phyloP scores from a whole-genome alignment of 176 grass and related monocot genomes.

The Oropetium thomaeum region DNA sequence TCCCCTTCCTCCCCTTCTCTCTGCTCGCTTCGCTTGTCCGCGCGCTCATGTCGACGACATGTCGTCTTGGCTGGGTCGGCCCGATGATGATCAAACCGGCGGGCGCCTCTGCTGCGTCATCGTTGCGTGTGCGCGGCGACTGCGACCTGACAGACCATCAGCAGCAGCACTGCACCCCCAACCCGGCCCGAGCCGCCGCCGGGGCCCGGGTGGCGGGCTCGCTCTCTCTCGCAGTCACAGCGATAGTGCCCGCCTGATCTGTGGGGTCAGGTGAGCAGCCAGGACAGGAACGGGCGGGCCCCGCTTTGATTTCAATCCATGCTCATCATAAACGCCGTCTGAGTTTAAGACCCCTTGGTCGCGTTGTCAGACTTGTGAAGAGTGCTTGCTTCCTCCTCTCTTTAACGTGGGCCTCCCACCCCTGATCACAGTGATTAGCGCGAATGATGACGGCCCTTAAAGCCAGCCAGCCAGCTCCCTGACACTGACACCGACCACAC shows the following conservation, averaged over 20 bases:
- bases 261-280: background rate
- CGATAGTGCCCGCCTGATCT: background rate
- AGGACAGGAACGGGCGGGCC: background rate
- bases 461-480: background rate
- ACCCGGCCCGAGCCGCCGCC: too few relatives aligned
- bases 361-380: slow-evolving; percentile 21
- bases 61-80: slow-evolving; percentile 23
- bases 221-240: background rate
- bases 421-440: slow-evolving; percentile 9
- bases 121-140: background rate
- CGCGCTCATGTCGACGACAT: background rate
- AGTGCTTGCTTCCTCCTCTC: too few relatives aligned
- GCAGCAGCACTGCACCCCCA: too few relatives aligned
- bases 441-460: background rate
- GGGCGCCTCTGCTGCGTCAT: background rate
- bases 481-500: background rate
- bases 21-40: background rate
- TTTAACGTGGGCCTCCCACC: background rate
- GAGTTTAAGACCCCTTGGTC: slow-evolving; percentile 33
- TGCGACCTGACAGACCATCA: background rate
- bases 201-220: too few relatives aligned
- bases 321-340: slow-evolving; percentile 11
- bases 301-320: background rate
- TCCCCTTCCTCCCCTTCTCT: background rate
- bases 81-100: slow-evolving; percentile 1